Evolutionary conservation across 1,139 yeast genomes (phyloP), one percentile per base, ranked within the genome.

Genomic region (Kluyveromyces marxianus): DNA sequence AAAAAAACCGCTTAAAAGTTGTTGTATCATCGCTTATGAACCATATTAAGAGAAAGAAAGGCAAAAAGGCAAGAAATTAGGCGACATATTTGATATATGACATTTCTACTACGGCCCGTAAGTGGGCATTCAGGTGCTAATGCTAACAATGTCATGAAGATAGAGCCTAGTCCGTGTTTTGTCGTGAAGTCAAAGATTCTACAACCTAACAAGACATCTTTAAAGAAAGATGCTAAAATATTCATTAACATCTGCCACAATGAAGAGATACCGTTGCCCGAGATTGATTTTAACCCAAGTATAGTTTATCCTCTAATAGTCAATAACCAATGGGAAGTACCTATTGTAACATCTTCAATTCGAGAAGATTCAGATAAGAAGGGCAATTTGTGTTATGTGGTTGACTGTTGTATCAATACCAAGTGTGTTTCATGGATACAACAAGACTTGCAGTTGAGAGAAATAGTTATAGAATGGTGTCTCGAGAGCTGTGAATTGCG

Each of bases 261-360:
- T 55, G 59, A 67, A 0, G 72, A 75, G 35, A 81, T 87, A 0
- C 95, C 95, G 1, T 52, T 61, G n/a, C 83, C 83, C 1, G 63
- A 62, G 7, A 67, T 62, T 28, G 76, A 66, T 29, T 82, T 82
- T 55, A 71, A 73, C 37, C 79, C 90, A 2, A 71, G 68, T 31
- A 64, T 70, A 2, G 79, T 86, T 4, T 81, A 81, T 55, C 81
- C 85, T 1, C 63, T 79, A 46, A 83, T 86, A 28, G 77, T 81
- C 62, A 79, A 79, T 37, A 81, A 82, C 55, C 72, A 81, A 57
- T 88, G 96, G 95, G 90, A 84, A 50, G 83, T 88, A 3, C 96
- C 96, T 1, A 77, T 88, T 7, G 74, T 84, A 0, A 77, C 86
- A 0, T 79, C 90, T 0, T 68, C 71, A 0, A 75, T 75, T 46